Base-by-base conservation (phyloP, 345 rosid species). In the Sonneratia caseolaris region DNA sequence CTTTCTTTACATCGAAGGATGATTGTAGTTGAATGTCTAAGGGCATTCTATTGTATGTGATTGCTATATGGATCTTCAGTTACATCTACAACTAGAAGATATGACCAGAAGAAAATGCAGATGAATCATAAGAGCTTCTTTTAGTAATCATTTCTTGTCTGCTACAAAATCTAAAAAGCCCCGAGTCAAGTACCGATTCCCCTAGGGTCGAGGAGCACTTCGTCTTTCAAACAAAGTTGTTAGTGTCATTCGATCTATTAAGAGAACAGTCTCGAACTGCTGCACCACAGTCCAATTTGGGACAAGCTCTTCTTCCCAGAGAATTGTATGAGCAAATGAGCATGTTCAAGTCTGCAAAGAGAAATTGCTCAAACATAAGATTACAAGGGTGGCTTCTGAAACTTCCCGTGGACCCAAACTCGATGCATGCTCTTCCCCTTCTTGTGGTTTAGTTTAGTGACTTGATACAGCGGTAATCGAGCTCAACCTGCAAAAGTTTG, bases 321-420 rank as follows among this genome's bases (percentile, higher is more conserved):
- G 7, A 35, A 5, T n/a, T 22, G 64, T 10, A 57, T 22, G 35
- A 57, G 64, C 64, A 57, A 10, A 0, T 4, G 64, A 57, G 32
- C 35, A 57, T 9, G 35, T 18, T 53, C 18, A 7, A 57, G 32
- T 27, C 32, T 27, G 32, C 32, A 27, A 27, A 27, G 64, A n/a
- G 35, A 7, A 7, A 35, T 11, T 32, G 1, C 18, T 27, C 32
- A 13, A 35, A 62, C 18, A 12, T 12, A 4, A 35, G 61, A 69
- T 81, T 72, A 81, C 1, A 21, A 1, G 3, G 96, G 91, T 79
- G 97, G 93, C 78, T 85, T 91, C 79, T 81, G 86, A 81, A 91
- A 94, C 86, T 94, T 91, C 78, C 91, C 98, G 43, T 94, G 98
- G 65, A 91, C 89, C 97, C 95, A 94, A 61, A 94, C 95, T 79